Conservation (phyloP, 2,329 filamentous ascomycete species). For the Pseudogymnoascus sp. region DNA sequence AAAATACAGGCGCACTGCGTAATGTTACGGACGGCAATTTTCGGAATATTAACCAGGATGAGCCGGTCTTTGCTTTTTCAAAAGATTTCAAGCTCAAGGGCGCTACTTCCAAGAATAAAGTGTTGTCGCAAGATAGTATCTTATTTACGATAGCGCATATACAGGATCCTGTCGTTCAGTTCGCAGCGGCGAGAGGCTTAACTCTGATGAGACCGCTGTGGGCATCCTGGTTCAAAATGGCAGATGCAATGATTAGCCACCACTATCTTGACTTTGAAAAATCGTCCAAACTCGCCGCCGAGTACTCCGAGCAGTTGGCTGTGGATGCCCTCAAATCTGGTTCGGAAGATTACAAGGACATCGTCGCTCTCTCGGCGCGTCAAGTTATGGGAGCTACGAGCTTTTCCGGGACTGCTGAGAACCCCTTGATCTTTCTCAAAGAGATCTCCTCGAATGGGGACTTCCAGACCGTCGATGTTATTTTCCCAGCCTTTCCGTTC, state of each 20-base stretch:
- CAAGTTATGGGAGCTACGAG: slow-evolving; percentile 74
- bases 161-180: slow-evolving; percentile 74
- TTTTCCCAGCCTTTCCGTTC: slow-evolving; percentile 80
- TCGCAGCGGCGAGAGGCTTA: slow-evolving; percentile 65
- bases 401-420: slow-evolving; percentile 64
- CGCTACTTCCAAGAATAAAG: slow-evolving; percentile 24
- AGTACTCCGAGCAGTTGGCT: slow-evolving; percentile 66
- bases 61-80: slow-evolving; percentile 75
- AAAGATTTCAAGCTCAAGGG: slow-evolving; percentile 51
- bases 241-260: slow-evolving; percentile 60
- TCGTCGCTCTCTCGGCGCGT: slow-evolving; percentile 68
- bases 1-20: slow-evolving; percentile 55
- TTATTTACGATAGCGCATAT: slow-evolving; percentile 71
- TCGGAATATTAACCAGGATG: slow-evolving; percentile 65
- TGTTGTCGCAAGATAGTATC: slow-evolving; percentile 41
- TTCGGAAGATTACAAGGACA: slow-evolving; percentile 67
- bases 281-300: slow-evolving; percentile 55
- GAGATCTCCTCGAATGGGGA: slow-evolving; percentile 83
- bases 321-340: slow-evolving; percentile 67
- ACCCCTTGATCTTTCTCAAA: slow-evolving; percentile 71
- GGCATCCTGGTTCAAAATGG: slow-evolving; percentile 63
- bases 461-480: slow-evolving; percentile 78
- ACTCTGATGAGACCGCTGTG: slow-evolving; percentile 74
- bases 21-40: slow-evolving; percentile 62
- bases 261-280: slow-evolving; percentile 69